Evolutionary conservation across 768 basidiomycete species (phyloP), one percentile per base, ranked within the genome.

Genomic region (Xanthoconium stramineum): DNA sequence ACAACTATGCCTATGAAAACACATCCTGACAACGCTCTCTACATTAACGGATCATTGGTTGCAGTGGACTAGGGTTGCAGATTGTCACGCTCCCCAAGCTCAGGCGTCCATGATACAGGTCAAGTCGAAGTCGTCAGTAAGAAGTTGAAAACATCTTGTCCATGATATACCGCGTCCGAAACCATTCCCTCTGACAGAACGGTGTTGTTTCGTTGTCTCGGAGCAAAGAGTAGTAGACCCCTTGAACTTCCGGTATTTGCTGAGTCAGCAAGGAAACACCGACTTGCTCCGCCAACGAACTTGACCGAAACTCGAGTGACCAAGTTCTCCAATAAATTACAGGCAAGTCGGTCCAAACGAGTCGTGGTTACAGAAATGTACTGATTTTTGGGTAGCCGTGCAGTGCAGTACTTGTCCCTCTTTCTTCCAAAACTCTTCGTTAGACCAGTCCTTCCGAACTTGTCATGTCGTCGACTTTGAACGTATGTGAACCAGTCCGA

Each of bases 401-500:
- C 53, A 39, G 65, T 39, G 62, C 57, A 59, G 56, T 57, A 42
- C 49, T 32, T 13, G 47, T 55, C 62, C 11, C 36, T 63, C 55
- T 49, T 61, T 62, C 56, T 49, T 30, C 37, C 30, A 47, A 56
- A 37, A 42, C 43, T 50, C 35, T 35, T 48, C 49, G 28, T 47
- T 46, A 53, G 52, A 59, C 57, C 47, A 58, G 20, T 62, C 53
- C 47, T 61, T 58, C 49, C 15, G 28, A 55, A 52, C 40, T 35
- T 57, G 56, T 51, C 63, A 90, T 90, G 88, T 89, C 88, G 63
- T 72, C 86, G 66, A 89, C 88, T 61, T 78, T 89, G 68, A 90
- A 89, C 73, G 88, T 89, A 75, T 65, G 86, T 76, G 49, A n/a
- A 32, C 12, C 24, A 24, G 24, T 24, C 24, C 24, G 24, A 32